Base-by-base conservation (phyloP, 768 basidiomycete species). In the Lentinus brumalis region DNA sequence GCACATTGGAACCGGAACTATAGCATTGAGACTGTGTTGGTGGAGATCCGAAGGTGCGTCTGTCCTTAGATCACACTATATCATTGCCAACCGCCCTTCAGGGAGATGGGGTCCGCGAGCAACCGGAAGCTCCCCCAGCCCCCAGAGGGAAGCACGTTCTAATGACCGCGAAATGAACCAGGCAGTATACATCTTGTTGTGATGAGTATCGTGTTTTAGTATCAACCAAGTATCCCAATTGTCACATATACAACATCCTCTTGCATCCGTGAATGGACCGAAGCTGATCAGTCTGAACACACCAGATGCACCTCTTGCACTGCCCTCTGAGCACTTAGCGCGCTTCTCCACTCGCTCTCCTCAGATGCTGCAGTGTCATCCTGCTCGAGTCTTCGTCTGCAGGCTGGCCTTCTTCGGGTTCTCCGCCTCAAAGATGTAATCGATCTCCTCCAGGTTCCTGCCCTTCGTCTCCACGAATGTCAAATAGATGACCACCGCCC, bases 91-190 rank as follows among this genome's bases (percentile, higher is more conserved):
- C 21, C 1, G 18, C 32, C 5, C 42, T 14, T 10, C 66, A 98
- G 96, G 78, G 95, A 97, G 75, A 98, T 99, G 97, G 94, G 89
- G 2, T 85, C 91, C 50, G 87, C 91, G 70, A 84, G 84, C 62
- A 99, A 98, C 75, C 80, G 94, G 67, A 98, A 98, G 78, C 82
- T 96, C 40, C 92, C 94, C 38, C 97, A 99, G 76, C 97, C 97
- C 3, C 85, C 89, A 16, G 97, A 99, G 72, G 94, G 94, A 63
- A 86, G 82, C 62, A 83, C 70, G 47, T 92, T 92, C 76, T 88
- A 63, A 67, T 56, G 44, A 44, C 47, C 42, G 15, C 16, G 45
- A 41, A 39, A 42, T 50, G 61, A 54, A 8, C 18, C 14, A 26
- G 35, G 50, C 56, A 56, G 55, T 59, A 49, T 61, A 53, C 58